Conservation (phyloP, 2,329 filamentous ascomycete genomes). For the Pyrenophora teres region DNA sequence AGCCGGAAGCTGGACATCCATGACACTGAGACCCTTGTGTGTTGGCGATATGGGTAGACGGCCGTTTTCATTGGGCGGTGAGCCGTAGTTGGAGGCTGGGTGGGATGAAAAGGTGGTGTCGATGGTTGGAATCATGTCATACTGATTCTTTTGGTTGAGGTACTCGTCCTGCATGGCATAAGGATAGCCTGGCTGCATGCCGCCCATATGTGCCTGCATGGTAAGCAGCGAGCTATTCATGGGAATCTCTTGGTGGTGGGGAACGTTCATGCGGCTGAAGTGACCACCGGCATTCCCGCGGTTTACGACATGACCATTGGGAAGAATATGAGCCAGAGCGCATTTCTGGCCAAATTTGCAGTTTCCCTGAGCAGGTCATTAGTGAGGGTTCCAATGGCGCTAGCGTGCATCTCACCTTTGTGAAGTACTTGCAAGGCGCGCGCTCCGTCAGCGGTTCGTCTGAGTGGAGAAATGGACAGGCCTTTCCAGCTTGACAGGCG, state of each 20-base stretch:
- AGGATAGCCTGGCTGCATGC: constrained; percentile 48
- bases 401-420: constrained; percentile 69
- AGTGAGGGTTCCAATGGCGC: not conserved
- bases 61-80: constrained; percentile 70
- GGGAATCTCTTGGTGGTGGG: constrained; percentile 69
- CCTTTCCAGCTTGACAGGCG: constrained; percentile 91
- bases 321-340: constrained; percentile 92
- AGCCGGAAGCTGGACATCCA: constrained; percentile 89
- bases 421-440: constrained; percentile 95
- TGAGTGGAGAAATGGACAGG: constrained; percentile 96
- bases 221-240: constrained; percentile 74
- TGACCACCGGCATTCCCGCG: constrained; percentile 59
- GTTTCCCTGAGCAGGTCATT: constrained; percentile 70
- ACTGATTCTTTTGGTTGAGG: constrained; percentile 43
- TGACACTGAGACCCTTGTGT: constrained; percentile 77
- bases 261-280: constrained; percentile 71
- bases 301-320: constrained; percentile 91
- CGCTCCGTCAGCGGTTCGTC: constrained; percentile 82
- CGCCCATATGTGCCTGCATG: constrained; percentile 56
- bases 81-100: constrained; percentile 73
- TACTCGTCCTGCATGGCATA: constrained; percentile 51
- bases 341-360: constrained; percentile 99
- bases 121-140: constrained; percentile 60
- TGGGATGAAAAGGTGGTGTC: constrained; percentile 64
- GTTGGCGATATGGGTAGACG: constrained; percentile 80